These are phyloP conservation scores for Haberlea rhodopensis DNA, from an alignment of 257 asterid genomes.

Conservation along the genomic window DNA sequence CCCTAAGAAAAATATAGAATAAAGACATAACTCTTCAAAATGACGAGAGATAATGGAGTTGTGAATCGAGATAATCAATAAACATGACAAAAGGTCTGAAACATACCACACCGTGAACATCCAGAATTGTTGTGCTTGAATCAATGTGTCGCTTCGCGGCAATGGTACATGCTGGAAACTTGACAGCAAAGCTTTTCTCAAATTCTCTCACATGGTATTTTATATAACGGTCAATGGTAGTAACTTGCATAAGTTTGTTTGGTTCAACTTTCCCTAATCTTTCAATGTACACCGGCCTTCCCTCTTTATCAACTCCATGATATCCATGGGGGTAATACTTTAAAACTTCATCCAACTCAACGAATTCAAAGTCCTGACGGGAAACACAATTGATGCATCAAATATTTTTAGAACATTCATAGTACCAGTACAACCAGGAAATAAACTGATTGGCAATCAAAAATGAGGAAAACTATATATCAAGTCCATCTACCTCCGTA, in stretches of 20 bases:
- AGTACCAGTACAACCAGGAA: constrained; percentile 22
- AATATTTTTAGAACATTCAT: constrained; percentile 3
- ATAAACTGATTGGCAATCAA: neutral
- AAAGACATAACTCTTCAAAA: neutral
- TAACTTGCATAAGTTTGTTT: constrained; percentile 77
- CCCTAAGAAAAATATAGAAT: constrained; percentile 46
- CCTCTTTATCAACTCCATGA: constrained; percentile 84
- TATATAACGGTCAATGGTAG: constrained; percentile 70
- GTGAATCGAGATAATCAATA: constrained; percentile 6
- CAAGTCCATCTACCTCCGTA: constrained; percentile 43
- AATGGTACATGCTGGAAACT: constrained; percentile 85
- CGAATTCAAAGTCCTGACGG: constrained; percentile 68
- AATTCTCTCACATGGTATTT: constrained; percentile 76
- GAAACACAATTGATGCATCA: constrained; percentile 12
- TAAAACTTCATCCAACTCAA: constrained; percentile 69
- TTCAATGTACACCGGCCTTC: constrained; percentile 84
- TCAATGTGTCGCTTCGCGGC: constrained; percentile 83
- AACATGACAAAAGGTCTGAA: constrained; percentile 11
- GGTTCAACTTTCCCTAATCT: constrained; percentile 83
- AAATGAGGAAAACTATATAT: neutral
- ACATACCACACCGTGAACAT: constrained; percentile 88
- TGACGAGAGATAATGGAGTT: neutral
- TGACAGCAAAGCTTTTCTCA: constrained; percentile 69
- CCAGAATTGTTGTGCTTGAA: constrained; percentile 81
- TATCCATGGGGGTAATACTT: constrained; percentile 78